These are phyloP conservation scores for Pyropia haitanensis DNA, from an alignment of 23 red algal species.

Conservation along the genomic window DNA sequence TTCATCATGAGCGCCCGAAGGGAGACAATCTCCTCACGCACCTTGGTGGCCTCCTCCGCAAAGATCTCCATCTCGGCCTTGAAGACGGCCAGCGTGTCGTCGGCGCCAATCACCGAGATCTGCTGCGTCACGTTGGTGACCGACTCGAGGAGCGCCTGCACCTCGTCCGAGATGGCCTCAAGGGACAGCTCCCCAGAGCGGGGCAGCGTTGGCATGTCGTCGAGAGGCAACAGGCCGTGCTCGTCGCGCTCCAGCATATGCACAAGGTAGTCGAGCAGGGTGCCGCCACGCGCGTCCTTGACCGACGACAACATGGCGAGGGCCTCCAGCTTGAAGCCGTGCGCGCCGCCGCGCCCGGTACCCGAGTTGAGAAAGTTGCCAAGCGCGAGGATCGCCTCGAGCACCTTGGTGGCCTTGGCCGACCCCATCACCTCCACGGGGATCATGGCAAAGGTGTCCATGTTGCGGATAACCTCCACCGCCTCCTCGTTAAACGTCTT, in stretches of 20 bases:
- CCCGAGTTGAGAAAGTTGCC: slow-evolving; percentile 93
- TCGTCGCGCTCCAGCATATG: slow-evolving; percentile 47
- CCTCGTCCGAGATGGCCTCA: slow-evolving; percentile 77
- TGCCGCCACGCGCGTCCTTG: slow-evolving; percentile 70
- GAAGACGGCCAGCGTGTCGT: slow-evolving; percentile 55
- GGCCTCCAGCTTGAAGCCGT: slow-evolving; percentile 89
- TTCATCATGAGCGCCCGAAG: slow-evolving; percentile 66
- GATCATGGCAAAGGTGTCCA: slow-evolving; percentile 85
- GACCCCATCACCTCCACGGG: slow-evolving; percentile 81
- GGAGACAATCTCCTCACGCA: slow-evolving; percentile 80
- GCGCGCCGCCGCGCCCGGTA: slow-evolving; percentile 66
- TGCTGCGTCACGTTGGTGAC: slow-evolving; percentile 79
- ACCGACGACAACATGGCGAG: slow-evolving; percentile 68
- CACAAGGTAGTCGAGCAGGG: slow-evolving; percentile 63
- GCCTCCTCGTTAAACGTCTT: slow-evolving; percentile 90
- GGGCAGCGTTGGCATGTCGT: slow-evolving; percentile 71
- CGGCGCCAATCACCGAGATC: slow-evolving; percentile 66
- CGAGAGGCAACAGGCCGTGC: slow-evolving; percentile 55
- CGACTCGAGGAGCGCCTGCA: slow-evolving; percentile 62
- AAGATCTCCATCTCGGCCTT: slow-evolving; percentile 92
- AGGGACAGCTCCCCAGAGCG: slow-evolving; percentile 65
- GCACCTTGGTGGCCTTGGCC: slow-evolving; percentile 28
- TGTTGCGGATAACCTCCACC: slow-evolving; percentile 74
- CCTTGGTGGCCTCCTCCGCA: slow-evolving; percentile 61
- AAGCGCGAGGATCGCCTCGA: slow-evolving; percentile 75